Base-by-base conservation (phyloP, 805 yeast genomes). In the Kodamaea kakaduensis region DNA sequence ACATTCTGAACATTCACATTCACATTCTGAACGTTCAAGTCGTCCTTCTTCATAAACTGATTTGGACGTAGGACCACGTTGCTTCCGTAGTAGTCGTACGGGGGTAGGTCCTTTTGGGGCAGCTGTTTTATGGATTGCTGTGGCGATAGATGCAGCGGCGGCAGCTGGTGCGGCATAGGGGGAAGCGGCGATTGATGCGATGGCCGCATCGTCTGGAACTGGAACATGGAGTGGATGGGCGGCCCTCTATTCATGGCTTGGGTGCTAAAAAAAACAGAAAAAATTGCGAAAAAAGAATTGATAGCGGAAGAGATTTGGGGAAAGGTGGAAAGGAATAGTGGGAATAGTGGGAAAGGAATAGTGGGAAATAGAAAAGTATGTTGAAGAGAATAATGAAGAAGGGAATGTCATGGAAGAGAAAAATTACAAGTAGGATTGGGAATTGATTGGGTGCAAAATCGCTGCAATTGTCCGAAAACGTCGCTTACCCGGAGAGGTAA, bases 241-340 rank as follows among this genome's bases (percentile, higher is more conserved):
- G 37, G 37, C 9, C 37, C 37, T 34, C 37, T 26, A 17, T 34
- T 34, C 37, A 34, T 34, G 9, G 26, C 28, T n/a, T 31, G 34
- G 34, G 34, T 31, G 34, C 34, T 21, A 31, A 31, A 31, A 30
- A 31, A 31, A 31, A 19, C 22, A 32, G 24, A 17, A 16, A 23
- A 32, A 32, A 24, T 12, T 12, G 22, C 29, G 17, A 18, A 24
- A 19, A 15, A 29, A 30, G 20, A 18, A 19, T 6, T 7, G 6
- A 19, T 7, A 19, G 22, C 6, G 22, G 22, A 19, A 19, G 22
- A 19, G 22, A 9, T n/a, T n/a, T n/a, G 22, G 22, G 9, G 22
- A 9, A 19, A 19, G 9, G 22, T 19, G 22, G 22, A 6, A 7
- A 19, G 22, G 22, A 19, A 19, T 6, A 19, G 22, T 6, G 9